Evolutionary conservation across 495 filamentous ascomycete species (phyloP).

Genomic region (Penicillium verhagenii): DNA sequence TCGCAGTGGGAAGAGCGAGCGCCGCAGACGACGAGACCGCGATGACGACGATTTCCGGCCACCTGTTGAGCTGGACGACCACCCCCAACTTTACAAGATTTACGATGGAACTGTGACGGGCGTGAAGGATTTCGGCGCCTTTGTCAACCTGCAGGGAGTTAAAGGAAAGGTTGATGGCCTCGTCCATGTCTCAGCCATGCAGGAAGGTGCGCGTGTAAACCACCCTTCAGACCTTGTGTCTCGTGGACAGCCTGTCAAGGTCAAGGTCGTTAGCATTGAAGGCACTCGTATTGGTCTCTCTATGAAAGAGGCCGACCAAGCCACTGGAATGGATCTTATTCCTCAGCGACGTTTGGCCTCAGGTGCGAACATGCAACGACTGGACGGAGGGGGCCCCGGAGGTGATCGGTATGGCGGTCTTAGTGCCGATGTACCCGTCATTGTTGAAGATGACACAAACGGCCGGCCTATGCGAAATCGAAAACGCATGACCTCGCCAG

Average conservation of each 20-base stretch:
- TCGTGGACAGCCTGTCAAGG: conserved; percentile 80
- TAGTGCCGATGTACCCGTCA: conserved; percentile 59
- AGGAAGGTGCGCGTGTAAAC: conserved; percentile 82
- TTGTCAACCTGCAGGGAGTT: conserved; percentile 88
- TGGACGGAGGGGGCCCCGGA: conserved; percentile 53
- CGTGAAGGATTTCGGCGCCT: conserved; percentile 92
- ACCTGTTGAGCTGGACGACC: conserved; percentile 75
- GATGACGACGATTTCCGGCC: conserved; percentile 67
- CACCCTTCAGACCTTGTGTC: conserved; percentile 86
- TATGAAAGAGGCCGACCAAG: conserved; percentile 97
- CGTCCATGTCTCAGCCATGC: conserved; percentile 94
- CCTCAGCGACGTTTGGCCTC: conserved; percentile 82
- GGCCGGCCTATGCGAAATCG: conserved; percentile 58
- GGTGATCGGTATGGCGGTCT: conserved; percentile 58
- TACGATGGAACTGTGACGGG: conserved; percentile 90
- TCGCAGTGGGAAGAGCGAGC: conserved; percentile 40
- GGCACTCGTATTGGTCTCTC: conserved; percentile 77
- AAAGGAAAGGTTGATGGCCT: conserved; percentile 88
- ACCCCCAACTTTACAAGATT: conserved; percentile 79
- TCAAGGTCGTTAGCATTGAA: conserved; percentile 89
- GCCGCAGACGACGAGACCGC: conserved; percentile 39
- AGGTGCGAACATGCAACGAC: conserved; percentile 84
- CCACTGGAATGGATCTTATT: conserved; percentile 78
- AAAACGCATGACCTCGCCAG: conserved; percentile 93
- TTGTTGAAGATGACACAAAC: conserved; percentile 58